These are phyloP conservation scores for Wallacemonas sp. DNA, from an alignment of 208 protist genomes.

Conservation along the genomic window DNA sequence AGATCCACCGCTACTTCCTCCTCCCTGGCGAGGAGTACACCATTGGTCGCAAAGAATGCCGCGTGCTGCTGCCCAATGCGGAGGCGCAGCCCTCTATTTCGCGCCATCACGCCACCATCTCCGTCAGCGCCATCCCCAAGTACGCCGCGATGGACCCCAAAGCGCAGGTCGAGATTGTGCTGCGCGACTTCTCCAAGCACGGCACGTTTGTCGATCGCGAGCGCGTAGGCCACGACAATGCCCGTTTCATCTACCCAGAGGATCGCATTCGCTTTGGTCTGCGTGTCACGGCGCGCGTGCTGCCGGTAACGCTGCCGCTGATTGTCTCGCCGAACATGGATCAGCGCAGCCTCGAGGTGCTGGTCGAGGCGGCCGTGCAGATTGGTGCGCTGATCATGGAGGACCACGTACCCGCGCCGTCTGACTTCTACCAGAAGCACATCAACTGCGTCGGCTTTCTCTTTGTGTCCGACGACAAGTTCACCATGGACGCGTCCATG, in stretches of 20 bases:
- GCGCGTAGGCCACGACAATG: slow-evolving; percentile 54
- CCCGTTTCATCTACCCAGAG: slow-evolving; percentile 56
- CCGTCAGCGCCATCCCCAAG: slow-evolving; percentile 33
- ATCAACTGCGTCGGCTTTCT: slow-evolving; percentile 63
- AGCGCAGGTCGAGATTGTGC: slow-evolving; percentile 32
- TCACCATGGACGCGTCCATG: slow-evolving; percentile 51
- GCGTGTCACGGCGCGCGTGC: slow-evolving; percentile 55
- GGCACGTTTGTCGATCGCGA: slow-evolving; percentile 74
- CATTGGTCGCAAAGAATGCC: slow-evolving; percentile 72
- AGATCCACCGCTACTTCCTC: slow-evolving; percentile 65
- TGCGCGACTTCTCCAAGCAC: slow-evolving; percentile 72
- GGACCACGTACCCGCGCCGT: slow-evolving; percentile 40
- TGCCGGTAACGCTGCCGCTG: slow-evolving; percentile 45
- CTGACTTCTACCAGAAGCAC: slow-evolving; percentile 52
- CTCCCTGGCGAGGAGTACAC: slow-evolving; percentile 63
- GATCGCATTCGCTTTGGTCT: slow-evolving; percentile 67
- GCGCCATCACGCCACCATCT: slow-evolving; percentile 68
- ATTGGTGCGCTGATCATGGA: slow-evolving; percentile 57
- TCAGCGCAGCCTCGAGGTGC: slow-evolving; percentile 22
- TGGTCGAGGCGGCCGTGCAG: slow-evolving; percentile 36
- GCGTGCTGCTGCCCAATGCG: slow-evolving; percentile 47
- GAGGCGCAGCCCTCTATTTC: slow-evolving; percentile 68
- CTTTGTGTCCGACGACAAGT: slow-evolving; percentile 57
- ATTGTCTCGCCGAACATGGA: slow-evolving; percentile 44
- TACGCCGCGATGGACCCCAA: slow-evolving; percentile 34